Evolutionary conservation across 176 grass and related monocot genomes (phyloP).

Genomic region (Oryza punctata): DNA sequence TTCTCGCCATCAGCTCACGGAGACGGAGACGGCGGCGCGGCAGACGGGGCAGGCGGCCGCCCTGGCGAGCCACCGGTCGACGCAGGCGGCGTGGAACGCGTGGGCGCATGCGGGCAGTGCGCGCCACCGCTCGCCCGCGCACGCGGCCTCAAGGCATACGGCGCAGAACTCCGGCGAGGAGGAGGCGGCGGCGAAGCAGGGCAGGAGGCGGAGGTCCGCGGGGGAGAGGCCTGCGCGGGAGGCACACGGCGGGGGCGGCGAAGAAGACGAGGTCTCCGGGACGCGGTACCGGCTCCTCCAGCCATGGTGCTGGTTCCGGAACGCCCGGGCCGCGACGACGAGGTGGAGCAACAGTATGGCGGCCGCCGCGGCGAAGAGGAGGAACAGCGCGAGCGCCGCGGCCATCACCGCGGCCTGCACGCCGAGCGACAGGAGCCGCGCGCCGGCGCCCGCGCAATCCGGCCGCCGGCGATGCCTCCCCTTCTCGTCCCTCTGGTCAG

Average conservation of each 20-base stretch:
- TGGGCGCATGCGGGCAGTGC: constrained; percentile 65
- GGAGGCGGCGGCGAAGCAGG: constrained; percentile 30
- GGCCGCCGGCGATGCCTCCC: background rate
- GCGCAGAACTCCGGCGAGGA: constrained; percentile 35
- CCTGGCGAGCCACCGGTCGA: constrained; percentile 77
- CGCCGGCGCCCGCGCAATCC: constrained; percentile 20
- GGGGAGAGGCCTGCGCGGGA: constrained; percentile 49
- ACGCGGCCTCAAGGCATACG: constrained; percentile 66
- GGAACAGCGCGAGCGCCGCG: constrained; percentile 65
- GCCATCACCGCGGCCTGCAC: constrained; percentile 69
- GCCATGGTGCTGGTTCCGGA: constrained; percentile 43
- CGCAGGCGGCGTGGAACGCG: constrained; percentile 73
- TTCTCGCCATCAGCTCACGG: background rate
- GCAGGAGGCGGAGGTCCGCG: constrained; percentile 45
- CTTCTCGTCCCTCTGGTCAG: background rate
- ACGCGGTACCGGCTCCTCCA: constrained; percentile 16
- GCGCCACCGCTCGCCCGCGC: constrained; percentile 61
- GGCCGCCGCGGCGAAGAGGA: constrained; percentile 67
- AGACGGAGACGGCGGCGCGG: constrained; percentile 47
- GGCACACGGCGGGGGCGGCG: background rate
- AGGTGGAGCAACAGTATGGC: constrained; percentile 70
- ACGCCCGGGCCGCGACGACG: constrained; percentile 57
- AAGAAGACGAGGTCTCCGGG: background rate
- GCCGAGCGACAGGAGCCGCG: constrained; percentile 57
- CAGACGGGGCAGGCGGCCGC: constrained; percentile 78